Conservation (phyloP, 2,329 filamentous ascomycete species). For the Pseudocercospora crystallina region DNA sequence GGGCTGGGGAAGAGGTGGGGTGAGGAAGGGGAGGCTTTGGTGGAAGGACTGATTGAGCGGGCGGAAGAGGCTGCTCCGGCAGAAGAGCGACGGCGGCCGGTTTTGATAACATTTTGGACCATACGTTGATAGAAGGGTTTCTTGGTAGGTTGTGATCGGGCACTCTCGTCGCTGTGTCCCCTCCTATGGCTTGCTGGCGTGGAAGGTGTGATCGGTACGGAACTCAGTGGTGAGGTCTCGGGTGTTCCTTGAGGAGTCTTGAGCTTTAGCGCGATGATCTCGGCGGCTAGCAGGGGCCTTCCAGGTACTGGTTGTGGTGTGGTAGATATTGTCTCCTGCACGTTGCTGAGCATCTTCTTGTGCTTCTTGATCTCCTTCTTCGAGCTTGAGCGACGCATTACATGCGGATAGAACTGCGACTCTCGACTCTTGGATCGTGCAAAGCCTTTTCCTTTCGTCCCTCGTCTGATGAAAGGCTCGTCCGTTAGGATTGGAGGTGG, state of each 20-base stretch:
- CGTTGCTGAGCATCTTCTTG: no score
- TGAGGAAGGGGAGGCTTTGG: slow-evolving; percentile 12
- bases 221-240: slow-evolving; percentile 11
- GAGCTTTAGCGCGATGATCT: slow-evolving; percentile 23
- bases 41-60: slow-evolving; percentile 8
- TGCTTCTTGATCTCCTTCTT: background rate
- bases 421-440: slow-evolving; percentile 12
- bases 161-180: no score
- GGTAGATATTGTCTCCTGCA: background rate
- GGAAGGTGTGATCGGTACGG: background rate
- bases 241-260: slow-evolving; percentile 20
- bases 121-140: slow-evolving; percentile 21
- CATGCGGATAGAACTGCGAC: slow-evolving; percentile 25
- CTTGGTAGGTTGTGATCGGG: background rate
- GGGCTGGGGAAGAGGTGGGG: slow-evolving; percentile 22
- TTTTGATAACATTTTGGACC: background rate
- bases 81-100: background rate
- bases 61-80: background rate
- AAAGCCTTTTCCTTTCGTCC: no score
- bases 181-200: no score
- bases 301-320: slow-evolving; percentile 3
- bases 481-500: no score
- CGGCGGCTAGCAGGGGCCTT: slow-evolving; percentile 23
- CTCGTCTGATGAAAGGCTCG: no score
- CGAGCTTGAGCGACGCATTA: slow-evolving; percentile 23